Percentiles rank a stretch among this genome's conserved stretches.
phyloP scores from a whole-genome alignment of 495 filamentous ascomycete genomes.

The Cryomyces minteri region DNA sequence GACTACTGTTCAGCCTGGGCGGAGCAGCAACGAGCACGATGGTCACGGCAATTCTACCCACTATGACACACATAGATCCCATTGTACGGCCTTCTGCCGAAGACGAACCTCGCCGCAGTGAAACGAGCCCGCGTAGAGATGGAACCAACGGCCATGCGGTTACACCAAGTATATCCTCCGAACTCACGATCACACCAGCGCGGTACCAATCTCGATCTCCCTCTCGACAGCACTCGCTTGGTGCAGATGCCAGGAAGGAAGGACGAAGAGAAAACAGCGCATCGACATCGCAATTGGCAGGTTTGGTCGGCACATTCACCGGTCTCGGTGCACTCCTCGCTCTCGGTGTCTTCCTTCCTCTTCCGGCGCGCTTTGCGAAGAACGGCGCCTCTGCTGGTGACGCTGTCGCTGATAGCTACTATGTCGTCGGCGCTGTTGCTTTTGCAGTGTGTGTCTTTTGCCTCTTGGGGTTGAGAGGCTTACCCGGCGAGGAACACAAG shows the following conservation, averaged over 20 bases:
- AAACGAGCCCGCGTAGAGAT: too few relatives aligned
- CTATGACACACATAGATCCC: conserved; percentile 35
- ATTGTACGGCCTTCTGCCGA: too few relatives aligned
- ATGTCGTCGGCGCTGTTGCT: conserved; percentile 58
- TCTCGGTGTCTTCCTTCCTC: conserved; percentile 60
- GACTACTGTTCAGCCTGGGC: conserved; percentile 77
- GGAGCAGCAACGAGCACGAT: conserved; percentile 86
- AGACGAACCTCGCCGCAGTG: too few relatives aligned
- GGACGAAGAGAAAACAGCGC: neutral
- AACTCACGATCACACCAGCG: conserved; percentile 24
- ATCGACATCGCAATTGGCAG: conserved; percentile 51
- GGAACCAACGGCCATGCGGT: conserved; percentile 9
- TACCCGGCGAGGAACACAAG: conserved; percentile 65
- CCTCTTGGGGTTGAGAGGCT: conserved; percentile 59
- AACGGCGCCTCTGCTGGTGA: conserved; percentile 42
- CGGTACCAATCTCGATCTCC: conserved; percentile 16
- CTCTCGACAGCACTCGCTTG: neutral
- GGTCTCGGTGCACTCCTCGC: conserved; percentile 83
- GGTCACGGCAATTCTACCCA: conserved; percentile 88
- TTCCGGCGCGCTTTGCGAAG: conserved; percentile 61
- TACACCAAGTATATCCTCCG: conserved; percentile 17
- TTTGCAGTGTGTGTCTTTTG: conserved; percentile 54
- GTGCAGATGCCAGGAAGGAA: neutral
- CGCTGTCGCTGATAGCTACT: conserved; percentile 66
- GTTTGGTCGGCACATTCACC: conserved; percentile 80